Conservation (phyloP, 192 early-diverging fungal genomes). For the Backusella parvicylindrica region DNA sequence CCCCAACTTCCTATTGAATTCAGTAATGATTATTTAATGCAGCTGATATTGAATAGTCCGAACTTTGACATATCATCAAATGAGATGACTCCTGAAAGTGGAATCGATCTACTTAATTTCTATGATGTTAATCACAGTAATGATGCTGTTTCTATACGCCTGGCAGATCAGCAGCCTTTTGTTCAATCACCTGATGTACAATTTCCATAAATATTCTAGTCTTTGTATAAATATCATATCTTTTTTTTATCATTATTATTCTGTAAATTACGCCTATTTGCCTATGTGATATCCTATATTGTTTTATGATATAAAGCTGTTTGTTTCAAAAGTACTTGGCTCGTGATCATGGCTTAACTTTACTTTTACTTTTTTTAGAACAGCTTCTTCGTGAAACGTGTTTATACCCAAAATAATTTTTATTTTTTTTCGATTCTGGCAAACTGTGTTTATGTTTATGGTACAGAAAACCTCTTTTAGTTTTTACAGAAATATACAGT, state of each 20-base stretch:
- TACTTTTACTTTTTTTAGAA: neutral
- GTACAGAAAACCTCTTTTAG: neutral
- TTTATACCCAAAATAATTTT: neutral
- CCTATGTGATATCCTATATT: neutral
- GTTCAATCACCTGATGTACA: neutral
- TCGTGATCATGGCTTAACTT: neutral
- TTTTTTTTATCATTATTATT: neutral
- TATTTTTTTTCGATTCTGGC: neutral
- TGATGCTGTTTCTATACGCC: neutral
- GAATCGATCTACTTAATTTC: neutral
- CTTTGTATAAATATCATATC: neutral
- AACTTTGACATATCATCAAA: neutral
- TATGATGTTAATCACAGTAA: neutral
- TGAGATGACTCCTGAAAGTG: neutral
- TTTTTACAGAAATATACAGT: neutral
- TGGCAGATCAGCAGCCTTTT: neutral
- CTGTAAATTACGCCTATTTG: neutral
- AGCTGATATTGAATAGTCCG: neutral
- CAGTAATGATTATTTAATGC: neutral
- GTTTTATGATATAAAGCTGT: neutral
- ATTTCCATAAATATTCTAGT: neutral
- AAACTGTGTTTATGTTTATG: neutral
- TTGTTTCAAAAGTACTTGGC: neutral
- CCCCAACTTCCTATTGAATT: neutral
- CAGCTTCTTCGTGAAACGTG: neutral